Evolutionary conservation across 257 asterid genomes (phyloP).

Genomic region (Thymus mandschuricus): DNA sequence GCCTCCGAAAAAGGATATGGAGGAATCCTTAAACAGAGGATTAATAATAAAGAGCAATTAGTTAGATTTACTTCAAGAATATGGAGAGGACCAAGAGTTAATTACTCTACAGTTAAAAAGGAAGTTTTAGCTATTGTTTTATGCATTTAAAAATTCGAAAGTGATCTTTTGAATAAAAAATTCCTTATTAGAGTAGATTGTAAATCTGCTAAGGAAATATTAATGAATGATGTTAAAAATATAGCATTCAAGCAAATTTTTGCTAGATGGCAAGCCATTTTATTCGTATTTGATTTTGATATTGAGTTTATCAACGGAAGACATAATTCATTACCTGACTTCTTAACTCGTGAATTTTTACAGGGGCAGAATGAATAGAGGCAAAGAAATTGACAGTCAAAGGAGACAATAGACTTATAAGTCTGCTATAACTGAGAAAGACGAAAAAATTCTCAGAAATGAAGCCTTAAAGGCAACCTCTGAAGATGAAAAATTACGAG

Average conservation of each 20-base stretch:
- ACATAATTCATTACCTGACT: neutral
- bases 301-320: neutral
- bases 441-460: neutral
- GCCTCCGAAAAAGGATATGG: neutral
- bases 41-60: neutral
- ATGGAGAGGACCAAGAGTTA: neutral
- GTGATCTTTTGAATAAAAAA: neutral
- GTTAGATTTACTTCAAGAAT: neutral
- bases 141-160: neutral
- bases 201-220: neutral
- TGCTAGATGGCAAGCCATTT: neutral
- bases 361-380: no score
- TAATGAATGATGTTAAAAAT: neutral
- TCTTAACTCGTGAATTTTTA: neutral
- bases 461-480: neutral
- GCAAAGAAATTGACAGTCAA: no score
- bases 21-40: neutral
- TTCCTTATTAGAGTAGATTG: slow-evolving; percentile 1
- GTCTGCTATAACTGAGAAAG: no score
- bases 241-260: neutral
- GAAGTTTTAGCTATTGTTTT: neutral
- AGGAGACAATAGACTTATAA: no score
- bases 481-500: neutral
- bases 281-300: neutral
- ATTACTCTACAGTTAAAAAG: neutral